These are phyloP conservation scores for Dactylellina leptospora DNA, from an alignment of 2,329 filamentous ascomycete species.

Conservation along the genomic window DNA sequence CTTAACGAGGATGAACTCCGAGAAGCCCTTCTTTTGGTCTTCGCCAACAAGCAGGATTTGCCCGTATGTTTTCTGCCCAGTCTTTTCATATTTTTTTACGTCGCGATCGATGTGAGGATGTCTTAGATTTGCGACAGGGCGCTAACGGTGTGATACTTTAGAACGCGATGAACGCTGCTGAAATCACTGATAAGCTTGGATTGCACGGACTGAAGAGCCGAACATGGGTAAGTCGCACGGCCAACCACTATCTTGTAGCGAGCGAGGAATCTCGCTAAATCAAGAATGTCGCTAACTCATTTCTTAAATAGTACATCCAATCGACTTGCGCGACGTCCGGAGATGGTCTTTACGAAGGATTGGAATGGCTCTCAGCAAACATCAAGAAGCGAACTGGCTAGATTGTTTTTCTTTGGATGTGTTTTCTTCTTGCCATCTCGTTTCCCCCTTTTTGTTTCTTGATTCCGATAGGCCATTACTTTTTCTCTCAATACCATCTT, in stretches of 20 bases:
- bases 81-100: neutral
- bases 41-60: constrained; percentile 99
- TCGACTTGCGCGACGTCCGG: constrained; percentile 98
- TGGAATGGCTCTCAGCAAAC: constrained; percentile 87
- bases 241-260: constrained; percentile 4
- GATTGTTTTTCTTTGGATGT: constrained; percentile 22
- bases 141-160: constrained; percentile 60
- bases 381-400: constrained; percentile 71
- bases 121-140: neutral
- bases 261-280: no score
- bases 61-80: constrained; percentile 71
- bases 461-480: constrained; percentile 1
- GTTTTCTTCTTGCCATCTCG: neutral
- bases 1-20: constrained; percentile 98
- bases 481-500: neutral
- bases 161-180: constrained; percentile 99
- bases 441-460: constrained; percentile 9
- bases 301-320: constrained; percentile 83
- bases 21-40: constrained; percentile 94
- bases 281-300: constrained; percentile 54
- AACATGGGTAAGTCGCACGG: constrained; percentile 81
- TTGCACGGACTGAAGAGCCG: constrained; percentile 98
- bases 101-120: neutral
- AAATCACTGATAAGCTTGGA: constrained; percentile 99
- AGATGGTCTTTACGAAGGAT: constrained; percentile 99